Evolutionary conservation across 805 yeast species (phyloP).

Genomic region (Grigorovia humatica): DNA sequence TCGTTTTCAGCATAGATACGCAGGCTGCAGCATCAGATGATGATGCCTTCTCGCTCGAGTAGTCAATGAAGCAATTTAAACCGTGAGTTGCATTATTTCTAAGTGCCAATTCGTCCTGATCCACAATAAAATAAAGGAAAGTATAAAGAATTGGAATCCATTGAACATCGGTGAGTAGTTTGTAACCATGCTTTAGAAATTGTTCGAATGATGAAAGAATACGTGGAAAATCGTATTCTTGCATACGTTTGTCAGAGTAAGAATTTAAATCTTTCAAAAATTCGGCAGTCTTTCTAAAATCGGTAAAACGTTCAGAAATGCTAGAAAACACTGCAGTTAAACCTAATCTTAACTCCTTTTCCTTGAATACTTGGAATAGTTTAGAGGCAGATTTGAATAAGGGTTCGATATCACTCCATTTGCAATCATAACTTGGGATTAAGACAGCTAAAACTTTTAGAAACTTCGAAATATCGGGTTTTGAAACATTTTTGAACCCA

Average conservation of each 20-base stretch:
- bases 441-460: constrained; percentile 48
- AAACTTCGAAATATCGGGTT: constrained; percentile 44
- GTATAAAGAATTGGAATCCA: constrained; percentile 76
- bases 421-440: constrained; percentile 42
- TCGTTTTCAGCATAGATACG: constrained; percentile 35
- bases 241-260: constrained; percentile 48
- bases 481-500: constrained; percentile 41
- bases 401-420: constrained; percentile 39
- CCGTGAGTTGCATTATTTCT: constrained; percentile 66
- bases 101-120: constrained; percentile 68
- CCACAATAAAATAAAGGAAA: constrained; percentile 60
- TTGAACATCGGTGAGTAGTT: constrained; percentile 37
- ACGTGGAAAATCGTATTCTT: constrained; percentile 70
- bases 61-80: constrained; percentile 56
- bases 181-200: constrained; percentile 48
- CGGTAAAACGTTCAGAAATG: constrained; percentile 43
- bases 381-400: constrained; percentile 44
- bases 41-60: constrained; percentile 28
- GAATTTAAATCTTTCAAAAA: constrained; percentile 63
- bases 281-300: constrained; percentile 36
- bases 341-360: constrained; percentile 49
- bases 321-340: constrained; percentile 50
- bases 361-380: constrained; percentile 49
- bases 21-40: constrained; percentile 22
- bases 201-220: constrained; percentile 57